Percentiles rank a stretch among this genome's conserved stretches.
These are phyloP conservation scores for Desmodesmus armatus DNA, from an alignment of 139 green algal genomes.

Conservation along the genomic window DNA sequence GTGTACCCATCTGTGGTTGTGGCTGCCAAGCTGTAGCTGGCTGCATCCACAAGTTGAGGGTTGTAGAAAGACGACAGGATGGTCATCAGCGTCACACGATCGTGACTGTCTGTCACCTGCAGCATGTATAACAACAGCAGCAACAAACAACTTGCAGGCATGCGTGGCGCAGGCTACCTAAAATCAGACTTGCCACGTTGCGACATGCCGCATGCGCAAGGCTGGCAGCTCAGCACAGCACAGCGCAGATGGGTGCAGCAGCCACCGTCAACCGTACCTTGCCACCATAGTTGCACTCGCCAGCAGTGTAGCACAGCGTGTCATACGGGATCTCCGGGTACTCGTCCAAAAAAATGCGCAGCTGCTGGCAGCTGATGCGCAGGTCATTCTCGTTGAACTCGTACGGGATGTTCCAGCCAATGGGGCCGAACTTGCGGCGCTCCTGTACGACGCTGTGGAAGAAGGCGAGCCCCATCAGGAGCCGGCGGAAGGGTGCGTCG, in stretches of 20 bases:
- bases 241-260: conserved; percentile 39
- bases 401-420: conserved; percentile 90
- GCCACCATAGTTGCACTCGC: conserved; percentile 86
- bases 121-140: too few relatives aligned
- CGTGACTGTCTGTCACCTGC: conserved; percentile 87
- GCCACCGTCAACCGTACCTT: conserved; percentile 19
- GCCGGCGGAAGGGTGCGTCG: conserved; percentile 71
- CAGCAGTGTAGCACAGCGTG: conserved; percentile 74
- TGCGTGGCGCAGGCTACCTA: too few relatives aligned
- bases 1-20: conserved; percentile 14
- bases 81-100: conserved; percentile 82
- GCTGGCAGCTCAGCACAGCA: too few relatives aligned
- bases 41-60: background rate
- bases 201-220: too few relatives aligned
- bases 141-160: too few relatives aligned
- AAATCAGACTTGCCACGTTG: too few relatives aligned
- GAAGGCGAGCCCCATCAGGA: conserved; percentile 83
- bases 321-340: conserved; percentile 80
- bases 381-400: conserved; percentile 88
- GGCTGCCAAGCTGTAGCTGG: conserved; percentile 23
- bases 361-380: conserved; percentile 78
- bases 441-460: conserved; percentile 77
- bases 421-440: conserved; percentile 82
- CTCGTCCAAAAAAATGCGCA: conserved; percentile 88
- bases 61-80: conserved; percentile 79